Conservation (phyloP, 495 filamentous ascomycete species). For the Daldinia grandis region DNA sequence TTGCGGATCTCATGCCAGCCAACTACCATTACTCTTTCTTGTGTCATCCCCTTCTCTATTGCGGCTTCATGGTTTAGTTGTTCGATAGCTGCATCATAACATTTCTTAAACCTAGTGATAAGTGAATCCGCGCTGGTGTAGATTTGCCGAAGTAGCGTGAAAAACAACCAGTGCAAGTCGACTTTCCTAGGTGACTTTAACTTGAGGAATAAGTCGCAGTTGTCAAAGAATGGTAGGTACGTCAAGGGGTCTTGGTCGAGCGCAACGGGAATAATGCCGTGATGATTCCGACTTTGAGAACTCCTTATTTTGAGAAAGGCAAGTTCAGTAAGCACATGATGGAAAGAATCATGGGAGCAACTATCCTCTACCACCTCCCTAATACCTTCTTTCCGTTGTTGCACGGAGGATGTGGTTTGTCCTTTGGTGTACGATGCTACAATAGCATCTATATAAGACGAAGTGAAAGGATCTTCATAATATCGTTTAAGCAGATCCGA, state of each 20-base stretch:
- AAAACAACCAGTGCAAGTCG: constrained; percentile 2
- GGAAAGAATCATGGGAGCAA: background rate
- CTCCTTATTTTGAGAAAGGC: constrained; percentile 2
- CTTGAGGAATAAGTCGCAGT: constrained; percentile 8
- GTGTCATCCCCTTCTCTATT: background rate
- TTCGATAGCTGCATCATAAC: background rate
- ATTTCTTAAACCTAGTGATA: background rate
- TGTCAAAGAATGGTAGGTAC: background rate
- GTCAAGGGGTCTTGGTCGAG: background rate
- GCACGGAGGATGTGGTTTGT: background rate
- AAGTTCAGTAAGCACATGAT: constrained; percentile 24
- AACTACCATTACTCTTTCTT: background rate
- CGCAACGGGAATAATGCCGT: constrained; percentile 10
- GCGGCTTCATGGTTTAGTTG: background rate
- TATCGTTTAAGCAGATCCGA: constrained; percentile 9
- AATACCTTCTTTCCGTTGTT: background rate
- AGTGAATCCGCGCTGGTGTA: background rate
- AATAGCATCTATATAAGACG: background rate
- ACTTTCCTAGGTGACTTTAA: background rate
- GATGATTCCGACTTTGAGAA: background rate
- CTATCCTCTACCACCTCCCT: background rate
- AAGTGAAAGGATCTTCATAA: constrained; percentile 7
- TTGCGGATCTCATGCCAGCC: background rate
- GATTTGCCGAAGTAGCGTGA: constrained; percentile 3
- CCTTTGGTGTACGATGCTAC: background rate